Conservation (phyloP, 1,284 basidiomycete species). For the Boletus hoseneyae region DNA sequence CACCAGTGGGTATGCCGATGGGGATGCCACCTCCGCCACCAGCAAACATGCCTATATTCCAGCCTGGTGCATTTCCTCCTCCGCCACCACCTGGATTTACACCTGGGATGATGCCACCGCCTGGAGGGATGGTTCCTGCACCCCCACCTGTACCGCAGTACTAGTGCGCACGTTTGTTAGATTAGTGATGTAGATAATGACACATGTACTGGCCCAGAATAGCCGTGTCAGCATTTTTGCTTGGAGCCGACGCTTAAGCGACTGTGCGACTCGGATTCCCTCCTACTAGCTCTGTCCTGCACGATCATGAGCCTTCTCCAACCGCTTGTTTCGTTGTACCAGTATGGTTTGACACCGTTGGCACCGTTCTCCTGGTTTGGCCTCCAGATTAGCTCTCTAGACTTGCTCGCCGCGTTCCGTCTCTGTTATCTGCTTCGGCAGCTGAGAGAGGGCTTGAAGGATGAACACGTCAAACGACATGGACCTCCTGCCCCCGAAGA, state of each 20-base stretch:
- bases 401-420: slow-evolving; percentile 61
- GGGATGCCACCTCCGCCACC: no score
- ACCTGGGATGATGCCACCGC: slow-evolving; percentile 33
- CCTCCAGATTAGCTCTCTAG: slow-evolving; percentile 53
- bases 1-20: no score
- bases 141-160: slow-evolving; percentile 23
- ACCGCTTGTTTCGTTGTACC: slow-evolving; percentile 52
- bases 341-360: slow-evolving; percentile 54
- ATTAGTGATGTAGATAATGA: not conserved
- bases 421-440: slow-evolving; percentile 67
- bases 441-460: slow-evolving; percentile 49
- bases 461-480: slow-evolving; percentile 38
- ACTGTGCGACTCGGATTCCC: no score
- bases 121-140: slow-evolving; percentile 32
- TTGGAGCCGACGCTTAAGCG: not conserved
- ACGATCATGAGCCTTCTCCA: slow-evolving; percentile 32
- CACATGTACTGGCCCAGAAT: slow-evolving; percentile 4
- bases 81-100: slow-evolving; percentile 27
- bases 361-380: slow-evolving; percentile 69
- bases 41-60: slow-evolving; percentile 33
- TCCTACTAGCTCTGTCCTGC: not conserved
- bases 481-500: slow-evolving; percentile 38
- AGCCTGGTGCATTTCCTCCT: slow-evolving; percentile 27
- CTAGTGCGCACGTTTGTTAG: slow-evolving; percentile 13
- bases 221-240: slow-evolving; percentile 4